phyloP scores from a whole-genome alignment of 2,329 filamentous ascomycete species.

The Sporothrix euskadiensis region DNA sequence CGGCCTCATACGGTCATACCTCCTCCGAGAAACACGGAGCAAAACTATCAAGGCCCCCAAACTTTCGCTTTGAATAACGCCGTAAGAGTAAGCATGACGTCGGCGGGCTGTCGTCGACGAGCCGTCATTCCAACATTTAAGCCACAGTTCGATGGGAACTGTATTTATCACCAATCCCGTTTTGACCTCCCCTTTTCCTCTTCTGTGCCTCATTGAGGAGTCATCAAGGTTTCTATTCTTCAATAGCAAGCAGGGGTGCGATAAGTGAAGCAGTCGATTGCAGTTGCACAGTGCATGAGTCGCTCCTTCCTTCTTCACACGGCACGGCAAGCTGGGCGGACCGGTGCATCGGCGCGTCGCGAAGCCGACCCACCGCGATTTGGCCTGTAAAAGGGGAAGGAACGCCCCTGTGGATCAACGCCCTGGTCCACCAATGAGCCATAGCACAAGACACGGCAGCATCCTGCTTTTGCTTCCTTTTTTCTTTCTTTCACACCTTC shows the following conservation, averaged over 20 bases:
- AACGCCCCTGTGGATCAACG: slow-evolving; percentile 9
- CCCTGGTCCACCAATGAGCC: not conserved
- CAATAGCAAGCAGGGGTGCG: not conserved
- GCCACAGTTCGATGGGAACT: not conserved
- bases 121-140: not conserved
- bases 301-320: not conserved
- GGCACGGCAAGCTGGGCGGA: not conserved
- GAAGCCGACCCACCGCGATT: not conserved
- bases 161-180: not conserved
- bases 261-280: not conserved
- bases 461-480: not conserved
- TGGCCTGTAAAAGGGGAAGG: not conserved
- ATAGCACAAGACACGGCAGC: no score
- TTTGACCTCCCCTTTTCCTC: not conserved
- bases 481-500: not conserved
- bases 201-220: not conserved
- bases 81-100: slow-evolving; percentile 4
- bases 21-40: not conserved
- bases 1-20: no score
- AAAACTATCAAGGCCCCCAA: not conserved
- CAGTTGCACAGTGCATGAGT: not conserved
- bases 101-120: not conserved
- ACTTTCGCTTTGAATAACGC: no score
- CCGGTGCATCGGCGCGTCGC: not conserved
- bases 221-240: not conserved